Evolutionary conservation across 805 yeast genomes (phyloP).

Genomic region (Priceomyces castillae): DNA sequence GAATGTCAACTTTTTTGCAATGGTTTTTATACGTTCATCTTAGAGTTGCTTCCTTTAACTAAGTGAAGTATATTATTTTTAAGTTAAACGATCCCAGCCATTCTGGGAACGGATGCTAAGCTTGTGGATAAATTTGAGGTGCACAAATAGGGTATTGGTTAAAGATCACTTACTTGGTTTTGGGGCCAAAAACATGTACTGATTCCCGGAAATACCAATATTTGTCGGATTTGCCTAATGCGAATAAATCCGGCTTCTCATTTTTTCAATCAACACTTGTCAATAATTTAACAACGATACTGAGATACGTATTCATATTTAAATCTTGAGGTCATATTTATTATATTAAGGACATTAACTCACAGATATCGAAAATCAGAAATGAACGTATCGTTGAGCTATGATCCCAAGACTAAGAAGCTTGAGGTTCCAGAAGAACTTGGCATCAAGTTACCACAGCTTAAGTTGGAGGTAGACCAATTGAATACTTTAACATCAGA

Average conservation of each 20-base stretch:
- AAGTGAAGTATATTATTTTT: neutral
- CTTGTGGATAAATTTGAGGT: neutral
- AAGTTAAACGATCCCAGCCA: neutral
- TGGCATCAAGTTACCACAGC: conserved; percentile 21
- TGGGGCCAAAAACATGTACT: neutral
- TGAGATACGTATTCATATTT: no score
- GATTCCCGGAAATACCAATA: neutral
- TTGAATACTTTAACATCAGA: conserved; percentile 36
- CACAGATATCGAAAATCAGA: neutral
- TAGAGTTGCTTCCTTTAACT: neutral
- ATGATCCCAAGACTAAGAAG: conserved; percentile 29
- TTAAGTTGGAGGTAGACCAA: conserved; percentile 43
- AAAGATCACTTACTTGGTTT: neutral
- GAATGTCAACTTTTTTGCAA: neutral
- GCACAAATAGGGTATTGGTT: neutral
- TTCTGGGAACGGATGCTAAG: neutral
- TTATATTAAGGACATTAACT: neutral
- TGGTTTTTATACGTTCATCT: neutral
- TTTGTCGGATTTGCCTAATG: neutral
- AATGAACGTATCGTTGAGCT: conserved; percentile 23
- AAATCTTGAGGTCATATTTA: no score
- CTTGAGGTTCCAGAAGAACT: conserved; percentile 18
- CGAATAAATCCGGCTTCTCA: neutral
- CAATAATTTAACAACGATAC: no score
- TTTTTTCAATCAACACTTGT: neutral